phyloP scores from a whole-genome alignment of 78 protist species.

The Pigoraptor vietnamica region DNA sequence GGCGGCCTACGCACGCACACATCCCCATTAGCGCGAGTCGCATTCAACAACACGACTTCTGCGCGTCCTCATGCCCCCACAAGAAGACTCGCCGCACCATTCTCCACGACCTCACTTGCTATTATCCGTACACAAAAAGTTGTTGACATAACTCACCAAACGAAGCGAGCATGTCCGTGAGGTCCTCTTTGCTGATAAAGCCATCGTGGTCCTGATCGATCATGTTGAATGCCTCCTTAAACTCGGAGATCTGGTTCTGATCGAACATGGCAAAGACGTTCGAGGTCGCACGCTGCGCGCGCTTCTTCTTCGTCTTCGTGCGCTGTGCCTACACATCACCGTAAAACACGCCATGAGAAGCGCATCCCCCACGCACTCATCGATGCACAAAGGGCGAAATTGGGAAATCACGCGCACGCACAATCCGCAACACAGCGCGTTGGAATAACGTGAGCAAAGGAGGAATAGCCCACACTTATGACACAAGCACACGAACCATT shows the following conservation, averaged over 20 bases:
- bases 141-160: neutral
- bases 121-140: neutral
- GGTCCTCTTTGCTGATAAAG: constrained; percentile 62
- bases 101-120: neutral
- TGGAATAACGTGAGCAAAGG: no score
- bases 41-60: no score
- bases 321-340: no score
- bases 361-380: no score
- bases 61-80: neutral
- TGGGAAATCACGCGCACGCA: no score
- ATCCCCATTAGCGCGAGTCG: neutral
- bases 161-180: constrained; percentile 2
- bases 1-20: neutral
- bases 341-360: no score
- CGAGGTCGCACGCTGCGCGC: constrained; percentile 33
- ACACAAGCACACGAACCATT: no score
- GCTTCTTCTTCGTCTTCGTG: constrained; percentile 13
- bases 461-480: no score
- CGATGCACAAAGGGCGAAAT: no score
- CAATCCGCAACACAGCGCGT: no score
- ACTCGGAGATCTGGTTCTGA: constrained; percentile 27
- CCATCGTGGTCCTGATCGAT: constrained; percentile 32
- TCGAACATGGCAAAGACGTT: constrained; percentile 44
- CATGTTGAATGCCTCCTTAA: constrained; percentile 45
- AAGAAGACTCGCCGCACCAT: neutral